phyloP scores from a whole-genome alignment of 371 early-diverging fungal genomes.

The Mucor velutinosus region DNA sequence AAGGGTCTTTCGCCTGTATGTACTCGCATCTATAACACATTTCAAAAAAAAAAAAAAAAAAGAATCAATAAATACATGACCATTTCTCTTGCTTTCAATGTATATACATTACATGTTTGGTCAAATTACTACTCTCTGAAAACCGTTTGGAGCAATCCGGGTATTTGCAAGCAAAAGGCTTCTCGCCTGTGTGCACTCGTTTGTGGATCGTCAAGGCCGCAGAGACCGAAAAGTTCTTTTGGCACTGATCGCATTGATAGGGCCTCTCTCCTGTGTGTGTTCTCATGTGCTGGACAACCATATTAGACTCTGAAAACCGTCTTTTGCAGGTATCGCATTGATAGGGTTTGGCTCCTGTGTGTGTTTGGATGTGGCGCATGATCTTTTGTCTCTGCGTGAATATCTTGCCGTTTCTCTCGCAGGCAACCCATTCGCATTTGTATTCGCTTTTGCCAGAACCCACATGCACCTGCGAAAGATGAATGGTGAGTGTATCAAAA shows the following conservation, averaged over 20 bases:
- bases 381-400: constrained; percentile 82
- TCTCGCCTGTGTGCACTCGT: constrained; percentile 72
- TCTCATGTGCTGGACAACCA: constrained; percentile 83
- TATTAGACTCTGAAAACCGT: constrained; percentile 81
- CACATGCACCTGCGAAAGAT: constrained; percentile 77
- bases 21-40: constrained; percentile 50
- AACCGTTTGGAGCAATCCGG: constrained; percentile 75
- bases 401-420: constrained; percentile 67
- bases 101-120: constrained; percentile 64
- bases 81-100: background rate
- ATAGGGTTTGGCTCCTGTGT: constrained; percentile 86
- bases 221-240: constrained; percentile 74
- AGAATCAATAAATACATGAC: background rate
- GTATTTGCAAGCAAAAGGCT: constrained; percentile 76
- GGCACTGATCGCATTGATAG: constrained; percentile 77
- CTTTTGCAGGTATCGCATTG: constrained; percentile 77
- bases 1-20: constrained; percentile 76
- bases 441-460: constrained; percentile 73
- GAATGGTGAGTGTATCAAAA: constrained; percentile 70
- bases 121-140: constrained; percentile 77
- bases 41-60: constrained; percentile 4
- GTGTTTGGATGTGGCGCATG: constrained; percentile 86
- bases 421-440: constrained; percentile 80
- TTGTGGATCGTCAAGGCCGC: constrained; percentile 73
- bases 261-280: constrained; percentile 81